Evolutionary conservation across 2,329 filamentous ascomycete species (phyloP), one percentile per base, ranked within the genome.

Genomic region (Aureobasidium zeae): DNA sequence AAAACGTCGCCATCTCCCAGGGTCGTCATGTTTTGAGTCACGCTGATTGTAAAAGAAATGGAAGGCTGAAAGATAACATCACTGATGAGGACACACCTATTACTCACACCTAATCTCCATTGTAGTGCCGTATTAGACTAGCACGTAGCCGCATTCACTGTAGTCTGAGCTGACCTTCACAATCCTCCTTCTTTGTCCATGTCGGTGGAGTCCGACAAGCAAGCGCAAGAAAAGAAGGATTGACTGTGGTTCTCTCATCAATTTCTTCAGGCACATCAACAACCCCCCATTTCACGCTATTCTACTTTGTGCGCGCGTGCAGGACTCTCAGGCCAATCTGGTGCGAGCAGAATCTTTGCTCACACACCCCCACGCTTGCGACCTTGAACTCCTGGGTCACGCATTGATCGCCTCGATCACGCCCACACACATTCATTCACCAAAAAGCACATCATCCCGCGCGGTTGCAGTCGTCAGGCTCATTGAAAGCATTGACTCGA

Each of bases 331-430:
- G 13, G 15, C 28, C 37, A 30, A 28, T 43, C 30, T 17, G 11
- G 29, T 34, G 39, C 31, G 28, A 25, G 29, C 22, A 19, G 22
- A 7, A 34, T 16, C 16, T 20, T 11, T 28, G 30, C 37, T 25
- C 25, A n/a, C 28, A 43, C 39, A 43, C 39, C 39, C 39, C 30
- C 39, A 43, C 39, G 39, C 19, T 42, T 42, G 38, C 28, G 28
- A 25, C 28, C 32, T 20, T 11, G 20, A n/a, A n/a, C n/a, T n/a
- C n/a, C 19, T 26, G 24, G n/a, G 22, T 43, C 39, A 43, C 39
- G 39, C 39, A 43, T 34, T 43, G 29, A 42, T 32, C 38, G 13
- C 20, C 38, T 31, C 28, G 38, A 32, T 42, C 38, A 42, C 38
- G 38, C 38, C 31, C 38, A 31, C 32, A 29, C 20, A 30, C 25